Percentiles rank a stretch among this genome's conserved stretches.
Conservation (phyloP, 1,284 basidiomycete species). For the Apiotrichum mycotoxinovorans region DNA sequence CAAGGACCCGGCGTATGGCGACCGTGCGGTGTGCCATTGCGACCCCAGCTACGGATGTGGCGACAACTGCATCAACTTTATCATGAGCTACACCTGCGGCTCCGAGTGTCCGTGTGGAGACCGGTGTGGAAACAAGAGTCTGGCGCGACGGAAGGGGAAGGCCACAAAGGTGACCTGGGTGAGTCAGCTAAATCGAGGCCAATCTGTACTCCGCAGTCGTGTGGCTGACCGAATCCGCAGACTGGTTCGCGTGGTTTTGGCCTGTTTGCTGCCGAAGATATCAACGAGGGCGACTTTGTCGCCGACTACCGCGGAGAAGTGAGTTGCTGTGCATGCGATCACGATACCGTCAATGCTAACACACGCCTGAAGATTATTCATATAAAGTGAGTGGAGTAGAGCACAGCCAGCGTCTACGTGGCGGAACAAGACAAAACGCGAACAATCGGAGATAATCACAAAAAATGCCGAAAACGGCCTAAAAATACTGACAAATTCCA, state of each 20-base stretch:
- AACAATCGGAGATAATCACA: neutral
- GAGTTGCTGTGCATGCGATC: too few species aligned
- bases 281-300: constrained; percentile 51
- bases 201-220: neutral
- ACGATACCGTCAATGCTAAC: neutral
- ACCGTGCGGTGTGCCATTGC: constrained; percentile 47
- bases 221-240: constrained; percentile 20
- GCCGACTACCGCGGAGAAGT: constrained; percentile 54
- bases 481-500: neutral
- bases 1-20: neutral
- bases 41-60: constrained; percentile 44
- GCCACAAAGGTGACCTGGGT: constrained; percentile 42
- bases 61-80: constrained; percentile 51
- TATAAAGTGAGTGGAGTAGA: constrained; percentile 32
- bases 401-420: too few species aligned
- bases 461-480: neutral
- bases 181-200: constrained; percentile 10
- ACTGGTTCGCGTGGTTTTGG: constrained; percentile 53
- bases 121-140: constrained; percentile 38
- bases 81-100: constrained; percentile 53
- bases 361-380: constrained; percentile 26
- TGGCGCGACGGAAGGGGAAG: constrained; percentile 38
- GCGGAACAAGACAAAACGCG: neutral
- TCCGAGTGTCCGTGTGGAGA: constrained; percentile 51
- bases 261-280: constrained; percentile 46